phyloP scores from a whole-genome alignment of 2,329 filamentous ascomycete genomes.

The Ilyonectria destructans region DNA sequence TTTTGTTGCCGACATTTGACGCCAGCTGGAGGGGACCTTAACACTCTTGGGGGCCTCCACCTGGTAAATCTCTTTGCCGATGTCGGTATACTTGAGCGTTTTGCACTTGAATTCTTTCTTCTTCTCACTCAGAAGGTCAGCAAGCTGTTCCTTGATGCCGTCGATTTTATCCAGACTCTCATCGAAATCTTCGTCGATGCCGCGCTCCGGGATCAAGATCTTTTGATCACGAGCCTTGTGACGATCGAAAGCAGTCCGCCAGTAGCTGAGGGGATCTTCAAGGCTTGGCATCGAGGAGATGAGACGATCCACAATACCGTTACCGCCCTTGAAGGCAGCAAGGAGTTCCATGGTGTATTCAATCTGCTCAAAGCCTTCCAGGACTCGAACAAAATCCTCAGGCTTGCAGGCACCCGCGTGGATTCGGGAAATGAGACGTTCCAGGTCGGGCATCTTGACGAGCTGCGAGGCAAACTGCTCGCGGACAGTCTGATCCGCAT shows the following conservation, averaged over 20 bases:
- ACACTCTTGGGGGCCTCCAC: slow-evolving; percentile 88
- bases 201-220: slow-evolving; percentile 86
- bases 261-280: slow-evolving; percentile 80
- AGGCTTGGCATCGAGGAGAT: slow-evolving; percentile 91
- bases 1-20: slow-evolving; percentile 95
- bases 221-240: slow-evolving; percentile 84
- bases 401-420: slow-evolving; percentile 93
- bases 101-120: slow-evolving; percentile 83
- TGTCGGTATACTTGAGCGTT: slow-evolving; percentile 83
- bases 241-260: slow-evolving; percentile 94
- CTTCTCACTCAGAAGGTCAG: slow-evolving; percentile 79
- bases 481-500: slow-evolving; percentile 84
- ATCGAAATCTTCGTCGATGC: slow-evolving; percentile 95
- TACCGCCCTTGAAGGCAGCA: slow-evolving; percentile 80
- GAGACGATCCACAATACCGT: slow-evolving; percentile 88
- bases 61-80: slow-evolving; percentile 98
- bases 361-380: slow-evolving; percentile 98
- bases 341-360: slow-evolving; percentile 93
- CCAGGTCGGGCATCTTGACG: slow-evolving; percentile 92
- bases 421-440: slow-evolving; percentile 93
- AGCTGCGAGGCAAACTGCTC: slow-evolving; percentile 92
- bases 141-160: slow-evolving; percentile 81
- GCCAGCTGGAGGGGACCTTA: slow-evolving; percentile 91
- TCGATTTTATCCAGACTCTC: slow-evolving; percentile 83
- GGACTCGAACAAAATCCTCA: slow-evolving; percentile 92